phyloP scores from a whole-genome alignment of 2,329 filamentous ascomycete species.

The Exophiala sideris region DNA sequence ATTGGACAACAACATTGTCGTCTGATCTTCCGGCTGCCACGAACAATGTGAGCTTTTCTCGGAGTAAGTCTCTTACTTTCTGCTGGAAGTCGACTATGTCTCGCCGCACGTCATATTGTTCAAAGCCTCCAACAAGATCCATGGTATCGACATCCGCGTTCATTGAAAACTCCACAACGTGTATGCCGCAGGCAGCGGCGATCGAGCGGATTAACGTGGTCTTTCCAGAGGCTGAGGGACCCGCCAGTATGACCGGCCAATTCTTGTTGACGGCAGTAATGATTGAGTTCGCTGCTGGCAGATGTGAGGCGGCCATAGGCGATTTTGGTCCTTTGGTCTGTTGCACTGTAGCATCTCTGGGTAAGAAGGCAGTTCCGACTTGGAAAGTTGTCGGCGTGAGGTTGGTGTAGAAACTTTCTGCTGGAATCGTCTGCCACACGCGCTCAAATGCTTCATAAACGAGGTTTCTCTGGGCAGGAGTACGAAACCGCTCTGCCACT shows the following conservation, averaged over 20 bases:
- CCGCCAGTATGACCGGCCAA: constrained; percentile 85
- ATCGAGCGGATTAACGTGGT: constrained; percentile 74
- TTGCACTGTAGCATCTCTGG: constrained; percentile 51
- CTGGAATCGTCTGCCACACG: neutral
- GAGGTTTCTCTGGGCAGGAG: constrained; percentile 61
- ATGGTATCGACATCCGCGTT: constrained; percentile 96
- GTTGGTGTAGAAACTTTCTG: constrained; percentile 65
- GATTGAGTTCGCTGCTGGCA: constrained; percentile 77
- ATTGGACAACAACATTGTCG: neutral
- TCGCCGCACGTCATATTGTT: constrained; percentile 81
- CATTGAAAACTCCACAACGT: constrained; percentile 77
- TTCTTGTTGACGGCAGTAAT: constrained; percentile 82
- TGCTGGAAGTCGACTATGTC: constrained; percentile 62
- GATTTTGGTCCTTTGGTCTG: constrained; percentile 31
- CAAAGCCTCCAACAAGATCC: constrained; percentile 94
- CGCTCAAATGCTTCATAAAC: constrained; percentile 54
- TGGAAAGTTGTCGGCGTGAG: constrained; percentile 66
- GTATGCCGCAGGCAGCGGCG: constrained; percentile 72
- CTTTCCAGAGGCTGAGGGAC: constrained; percentile 82
- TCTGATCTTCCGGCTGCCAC: neutral
- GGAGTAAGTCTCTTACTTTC: constrained; percentile 51
- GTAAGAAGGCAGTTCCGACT: constrained; percentile 71
- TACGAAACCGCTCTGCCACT: constrained; percentile 84
- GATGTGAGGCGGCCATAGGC: constrained; percentile 39
- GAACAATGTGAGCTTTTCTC: constrained; percentile 35